Conservation (phyloP, 164 flowering plant genomes). For the Euptelea pleiosperma region DNA sequence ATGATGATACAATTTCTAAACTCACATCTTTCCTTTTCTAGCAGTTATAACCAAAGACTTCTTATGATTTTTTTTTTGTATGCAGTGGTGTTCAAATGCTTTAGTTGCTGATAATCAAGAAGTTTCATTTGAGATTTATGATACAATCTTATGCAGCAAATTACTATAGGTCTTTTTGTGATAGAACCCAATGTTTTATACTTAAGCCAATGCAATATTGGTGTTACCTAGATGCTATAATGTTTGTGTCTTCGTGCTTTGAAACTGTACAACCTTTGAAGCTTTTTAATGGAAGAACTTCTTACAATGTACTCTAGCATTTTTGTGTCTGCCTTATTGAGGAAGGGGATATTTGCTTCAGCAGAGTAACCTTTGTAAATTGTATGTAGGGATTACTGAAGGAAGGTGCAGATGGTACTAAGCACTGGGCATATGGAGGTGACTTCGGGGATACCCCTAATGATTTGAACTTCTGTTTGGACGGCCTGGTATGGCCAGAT, state of each 20-base stretch:
- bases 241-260: too few species aligned
- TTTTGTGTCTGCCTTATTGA: neutral
- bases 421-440: slow-evolving; percentile 98
- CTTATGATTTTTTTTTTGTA: too few species aligned
- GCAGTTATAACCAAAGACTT: too few species aligned
- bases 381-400: slow-evolving; percentile 62
- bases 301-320: neutral
- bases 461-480: slow-evolving; percentile 88
- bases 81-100: too few species aligned
- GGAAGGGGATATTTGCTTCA: neutral
- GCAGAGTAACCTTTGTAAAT: neutral
- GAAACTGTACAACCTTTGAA: too few species aligned
- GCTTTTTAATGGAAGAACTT: neutral
- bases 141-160: too few species aligned
- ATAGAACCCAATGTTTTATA: neutral
- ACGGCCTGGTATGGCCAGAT: slow-evolving; percentile 92
- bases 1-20: too few species aligned
- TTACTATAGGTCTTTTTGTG: too few species aligned
- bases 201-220: neutral
- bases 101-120: too few species aligned
- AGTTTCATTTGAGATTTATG: too few species aligned
- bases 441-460: slow-evolving; percentile 94
- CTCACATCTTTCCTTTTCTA: too few species aligned
- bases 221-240: too few species aligned
- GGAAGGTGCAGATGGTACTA: slow-evolving; percentile 53